Base-by-base conservation (phyloP, 345 rosid genomes). In the Syzygium grande region DNA sequence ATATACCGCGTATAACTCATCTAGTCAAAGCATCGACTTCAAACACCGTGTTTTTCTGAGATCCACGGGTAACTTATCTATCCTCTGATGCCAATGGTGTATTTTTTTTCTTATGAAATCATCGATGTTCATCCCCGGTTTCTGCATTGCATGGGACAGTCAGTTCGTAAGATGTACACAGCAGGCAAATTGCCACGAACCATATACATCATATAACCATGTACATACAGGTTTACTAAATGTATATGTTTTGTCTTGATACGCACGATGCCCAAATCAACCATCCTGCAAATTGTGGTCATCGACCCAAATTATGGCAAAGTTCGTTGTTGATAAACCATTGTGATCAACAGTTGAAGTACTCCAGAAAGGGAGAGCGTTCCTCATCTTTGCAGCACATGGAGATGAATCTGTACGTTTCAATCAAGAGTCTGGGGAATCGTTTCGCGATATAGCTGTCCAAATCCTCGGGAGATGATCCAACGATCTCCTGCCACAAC, bases 401-500 rank as follows among this genome's bases (percentile, higher is more conserved):
- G 80, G 85, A 88, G 46, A 94, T 90, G 89, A 98, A 96, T 87
- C 88, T 92, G 88, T 95, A 94, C n/a, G 93, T 98, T 95, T 96
- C 98, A 59, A 95, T 95, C 87, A 96, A 88, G 84, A 98, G 92
- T 90, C 90, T 94, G 7, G 98, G 99, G 86, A 96, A 98, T 89
- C 99, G 93, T 84, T 89, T 84, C 3, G 94, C 85, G 84, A 96
- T 96, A 92, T 98, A 98, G 38, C 87, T 88, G 63, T 98, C 94
- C 46, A 91, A 95, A 14, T 99, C 99, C 91, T 95, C 98, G 54
- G 99, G 98, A 86, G 96, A 93, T 38, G 95, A 87, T 89, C 99
- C 99, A 1, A 96, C 91, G 46, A 96, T 96, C 86, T 94, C 94
- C 99, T 97, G 92, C 86, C 85, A 86, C 17, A 87, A 58, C 9